A percentile compares a stretch with the other conserved stretches of the same genome.
phyloP scores from a whole-genome alignment of 306 rosid species.

The Carpinus fangiana region DNA sequence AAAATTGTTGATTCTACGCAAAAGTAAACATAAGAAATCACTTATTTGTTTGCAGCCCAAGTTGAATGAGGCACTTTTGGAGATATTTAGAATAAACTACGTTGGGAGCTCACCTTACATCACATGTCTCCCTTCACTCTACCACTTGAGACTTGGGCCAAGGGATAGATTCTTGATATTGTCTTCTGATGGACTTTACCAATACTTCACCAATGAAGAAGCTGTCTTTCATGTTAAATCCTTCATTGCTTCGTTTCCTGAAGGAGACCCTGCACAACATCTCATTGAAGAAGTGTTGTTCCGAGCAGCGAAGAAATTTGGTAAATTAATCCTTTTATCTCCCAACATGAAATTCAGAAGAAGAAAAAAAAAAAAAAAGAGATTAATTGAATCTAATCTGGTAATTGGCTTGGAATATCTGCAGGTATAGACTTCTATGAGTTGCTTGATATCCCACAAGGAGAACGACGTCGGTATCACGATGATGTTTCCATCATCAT shows the following conservation, averaged over 20 bases:
- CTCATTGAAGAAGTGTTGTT: conserved; percentile 64
- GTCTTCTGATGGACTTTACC: conserved; percentile 91
- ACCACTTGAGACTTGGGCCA: conserved; percentile 58
- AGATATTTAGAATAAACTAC: conserved; percentile 69
- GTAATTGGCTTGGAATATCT: conserved; percentile 29
- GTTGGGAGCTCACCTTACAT: conserved; percentile 72
- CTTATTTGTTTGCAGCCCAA: conserved; percentile 59
- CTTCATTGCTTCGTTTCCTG: conserved; percentile 67
- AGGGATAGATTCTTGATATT: conserved; percentile 66
- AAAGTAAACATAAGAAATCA: not conserved
- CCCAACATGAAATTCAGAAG: not conserved
- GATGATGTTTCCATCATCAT: conserved; percentile 76
- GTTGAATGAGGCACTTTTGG: conserved; percentile 71
- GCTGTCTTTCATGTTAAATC: conserved; percentile 65
- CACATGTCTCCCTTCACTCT: conserved; percentile 63
- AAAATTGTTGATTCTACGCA: too few species aligned
- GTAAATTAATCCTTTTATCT: conserved; percentile 30
- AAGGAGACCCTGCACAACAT: conserved; percentile 86
- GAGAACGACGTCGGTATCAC: conserved; percentile 78
- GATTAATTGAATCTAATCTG: conserved; percentile 6
- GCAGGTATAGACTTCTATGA: conserved; percentile 74
- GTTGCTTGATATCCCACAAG: conserved; percentile 79
- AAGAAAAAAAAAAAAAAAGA: not conserved
- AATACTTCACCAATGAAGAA: conserved; percentile 81
- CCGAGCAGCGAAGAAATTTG: conserved; percentile 74